These are phyloP conservation scores for Tylopilus rubrobrunneus DNA, from an alignment of 768 basidiomycete species.

Conservation along the genomic window DNA sequence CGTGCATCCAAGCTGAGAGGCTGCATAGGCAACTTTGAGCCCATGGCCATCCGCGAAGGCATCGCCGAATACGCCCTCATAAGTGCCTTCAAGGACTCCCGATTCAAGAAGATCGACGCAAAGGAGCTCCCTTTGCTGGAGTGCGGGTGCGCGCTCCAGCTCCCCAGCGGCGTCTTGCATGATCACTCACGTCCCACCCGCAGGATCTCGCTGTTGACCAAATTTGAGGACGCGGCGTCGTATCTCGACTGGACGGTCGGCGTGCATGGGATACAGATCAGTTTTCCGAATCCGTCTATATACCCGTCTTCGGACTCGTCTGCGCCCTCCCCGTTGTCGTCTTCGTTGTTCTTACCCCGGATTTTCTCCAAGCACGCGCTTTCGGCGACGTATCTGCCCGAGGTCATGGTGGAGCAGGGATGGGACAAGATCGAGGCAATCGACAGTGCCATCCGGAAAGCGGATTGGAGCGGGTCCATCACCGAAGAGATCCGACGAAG, in stretches of 20 bases:
- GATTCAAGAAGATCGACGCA: conserved; percentile 77
- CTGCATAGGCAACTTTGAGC: conserved; percentile 92
- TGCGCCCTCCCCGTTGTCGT: conserved; percentile 69
- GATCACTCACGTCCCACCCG: neutral
- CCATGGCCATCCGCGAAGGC: conserved; percentile 68
- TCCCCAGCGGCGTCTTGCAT: neutral
- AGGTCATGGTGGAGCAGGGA: conserved; percentile 89
- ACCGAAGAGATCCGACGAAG: conserved; percentile 78
- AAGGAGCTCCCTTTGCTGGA: conserved; percentile 77
- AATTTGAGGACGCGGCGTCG: conserved; percentile 80
- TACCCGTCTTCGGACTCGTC: conserved; percentile 45
- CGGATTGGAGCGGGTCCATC: conserved; percentile 81
- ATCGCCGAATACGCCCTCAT: conserved; percentile 87
- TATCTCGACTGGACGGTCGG: conserved; percentile 95
- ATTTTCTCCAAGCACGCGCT: conserved; percentile 57
- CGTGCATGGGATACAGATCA: conserved; percentile 86
- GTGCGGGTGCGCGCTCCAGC: conserved; percentile 63
- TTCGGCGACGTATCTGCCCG: conserved; percentile 88
- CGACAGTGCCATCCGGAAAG: conserved; percentile 89
- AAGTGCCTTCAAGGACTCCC: conserved; percentile 84
- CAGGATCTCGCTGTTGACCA: conserved; percentile 89
- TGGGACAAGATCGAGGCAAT: conserved; percentile 91
- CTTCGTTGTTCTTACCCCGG: conserved; percentile 55
- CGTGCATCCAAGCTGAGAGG: conserved; percentile 70
- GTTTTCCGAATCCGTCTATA: conserved; percentile 76